A percentile compares a stretch with the other conserved stretches of the same genome.
phyloP scores from a whole-genome alignment of 2,329 filamentous ascomycete species.

The Xylaria sp. region DNA sequence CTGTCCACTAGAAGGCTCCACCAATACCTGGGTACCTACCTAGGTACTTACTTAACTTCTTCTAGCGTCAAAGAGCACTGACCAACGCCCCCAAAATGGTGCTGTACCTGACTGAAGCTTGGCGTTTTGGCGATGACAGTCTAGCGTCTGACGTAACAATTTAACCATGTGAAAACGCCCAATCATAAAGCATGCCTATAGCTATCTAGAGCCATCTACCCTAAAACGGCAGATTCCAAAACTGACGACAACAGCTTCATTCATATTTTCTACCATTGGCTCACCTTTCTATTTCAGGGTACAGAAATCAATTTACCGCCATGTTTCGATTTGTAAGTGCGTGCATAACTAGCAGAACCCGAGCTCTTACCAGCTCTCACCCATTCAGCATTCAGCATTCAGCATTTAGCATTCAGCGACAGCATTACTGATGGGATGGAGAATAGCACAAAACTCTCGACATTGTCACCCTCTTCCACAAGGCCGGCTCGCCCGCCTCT shows the following conservation, averaged over 20 bases:
- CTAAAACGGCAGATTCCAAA: slow-evolving; percentile 20
- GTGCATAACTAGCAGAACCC: too few relatives aligned
- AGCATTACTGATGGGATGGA: slow-evolving; percentile 18
- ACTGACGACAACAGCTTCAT: slow-evolving; percentile 19
- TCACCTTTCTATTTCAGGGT: neutral
- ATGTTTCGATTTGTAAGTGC: slow-evolving; percentile 41
- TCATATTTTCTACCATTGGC: neutral
- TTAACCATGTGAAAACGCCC: neutral
- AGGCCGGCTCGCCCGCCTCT: slow-evolving; percentile 77
- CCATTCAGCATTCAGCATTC: neutral
- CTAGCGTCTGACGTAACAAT: slow-evolving; percentile 6
- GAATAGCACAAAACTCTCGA: slow-evolving; percentile 80
- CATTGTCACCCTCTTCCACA: slow-evolving; percentile 96
- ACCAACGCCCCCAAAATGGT: neutral
- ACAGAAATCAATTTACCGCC: slow-evolving; percentile 1
- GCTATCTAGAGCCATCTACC: neutral
- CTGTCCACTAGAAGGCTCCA: neutral
- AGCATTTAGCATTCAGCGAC: neutral
- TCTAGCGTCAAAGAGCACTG: neutral
- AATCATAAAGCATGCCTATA: neutral
- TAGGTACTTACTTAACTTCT: slow-evolving; percentile 7
- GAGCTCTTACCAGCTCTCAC: neutral
- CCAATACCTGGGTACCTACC: neutral
- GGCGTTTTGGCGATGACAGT: neutral
- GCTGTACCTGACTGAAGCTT: neutral